A percentile compares a stretch with the other conserved stretches of the same genome.
phyloP scores from a whole-genome alignment of 2,329 filamentous ascomycete genomes.

The Ceratocystis ficicola region DNA sequence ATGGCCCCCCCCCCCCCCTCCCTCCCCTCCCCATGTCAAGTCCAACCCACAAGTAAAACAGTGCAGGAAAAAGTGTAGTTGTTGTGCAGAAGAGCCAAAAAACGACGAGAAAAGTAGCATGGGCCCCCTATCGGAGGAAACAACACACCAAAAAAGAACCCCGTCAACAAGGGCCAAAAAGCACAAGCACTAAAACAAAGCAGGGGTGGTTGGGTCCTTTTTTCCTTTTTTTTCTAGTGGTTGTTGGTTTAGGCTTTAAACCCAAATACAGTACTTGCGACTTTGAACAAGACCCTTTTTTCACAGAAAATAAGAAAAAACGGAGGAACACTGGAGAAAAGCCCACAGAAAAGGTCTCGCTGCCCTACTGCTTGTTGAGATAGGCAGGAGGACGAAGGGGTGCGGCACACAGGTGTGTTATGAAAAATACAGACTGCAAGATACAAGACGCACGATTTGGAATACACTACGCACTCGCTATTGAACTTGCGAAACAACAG shows the following conservation, averaged over 20 bases:
- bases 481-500: not conserved
- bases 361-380: no score
- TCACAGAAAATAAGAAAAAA: not conserved
- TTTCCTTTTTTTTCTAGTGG: not conserved
- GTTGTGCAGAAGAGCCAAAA: no score
- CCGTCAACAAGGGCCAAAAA: constrained; percentile 7
- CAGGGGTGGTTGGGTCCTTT: not conserved
- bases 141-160: constrained; percentile 10
- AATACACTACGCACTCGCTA: not conserved
- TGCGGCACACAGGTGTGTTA: not conserved
- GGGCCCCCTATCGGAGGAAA: not conserved
- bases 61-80: not conserved
- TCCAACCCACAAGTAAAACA: not conserved
- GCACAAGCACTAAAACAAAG: constrained; percentile 3
- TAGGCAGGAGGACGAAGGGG: not conserved
- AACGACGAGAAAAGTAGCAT: not conserved
- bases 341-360: not conserved
- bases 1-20: not conserved
- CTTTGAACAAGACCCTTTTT: not conserved
- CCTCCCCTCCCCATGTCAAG: not conserved
- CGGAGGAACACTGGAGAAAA: not conserved
- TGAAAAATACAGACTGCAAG: not conserved
- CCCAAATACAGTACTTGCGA: not conserved
- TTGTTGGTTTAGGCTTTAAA: not conserved
- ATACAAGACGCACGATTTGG: not conserved